Percentiles rank a stretch among this genome's conserved stretches.
phyloP scores from a whole-genome alignment of 2,329 filamentous ascomycete genomes.

The Alternaria longipes region DNA sequence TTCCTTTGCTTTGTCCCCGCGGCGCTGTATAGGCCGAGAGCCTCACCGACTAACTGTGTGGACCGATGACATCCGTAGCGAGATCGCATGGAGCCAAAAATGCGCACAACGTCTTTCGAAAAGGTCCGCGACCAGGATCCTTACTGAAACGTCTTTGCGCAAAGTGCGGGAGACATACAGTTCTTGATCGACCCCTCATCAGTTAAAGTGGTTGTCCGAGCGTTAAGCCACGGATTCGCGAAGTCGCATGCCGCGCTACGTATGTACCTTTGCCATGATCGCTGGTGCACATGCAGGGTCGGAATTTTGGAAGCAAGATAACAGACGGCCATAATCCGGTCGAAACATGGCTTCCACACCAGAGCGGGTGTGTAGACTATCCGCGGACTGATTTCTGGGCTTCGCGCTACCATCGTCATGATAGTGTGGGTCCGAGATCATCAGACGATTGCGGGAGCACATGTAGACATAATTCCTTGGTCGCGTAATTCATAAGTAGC shows the following conservation, averaged over 20 bases:
- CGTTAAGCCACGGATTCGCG: constrained; percentile 30
- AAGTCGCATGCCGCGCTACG: constrained; percentile 42
- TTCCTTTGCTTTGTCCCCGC: constrained; percentile 42
- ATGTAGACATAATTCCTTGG: constrained; percentile 13
- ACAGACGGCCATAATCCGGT: constrained; percentile 16
- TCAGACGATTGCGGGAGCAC: constrained; percentile 17
- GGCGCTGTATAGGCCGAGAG: constrained; percentile 31
- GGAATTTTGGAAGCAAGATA: constrained; percentile 19
- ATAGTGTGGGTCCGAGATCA: constrained; percentile 21
- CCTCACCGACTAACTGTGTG: constrained; percentile 44
- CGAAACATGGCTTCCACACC: constrained; percentile 4
- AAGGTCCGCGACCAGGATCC: constrained; percentile 32
- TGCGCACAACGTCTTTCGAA: constrained; percentile 27
- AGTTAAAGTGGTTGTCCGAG: constrained; percentile 37
- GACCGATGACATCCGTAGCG: constrained; percentile 40
- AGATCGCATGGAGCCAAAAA: constrained; percentile 29
- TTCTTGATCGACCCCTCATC: constrained; percentile 39
- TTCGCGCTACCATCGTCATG: constrained; percentile 24
- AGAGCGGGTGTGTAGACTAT: constrained; percentile 11
- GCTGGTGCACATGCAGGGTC: constrained; percentile 44
- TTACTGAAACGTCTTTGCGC: constrained; percentile 35
- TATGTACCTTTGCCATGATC: constrained; percentile 38
- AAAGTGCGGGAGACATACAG: constrained; percentile 36
- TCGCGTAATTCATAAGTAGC: constrained; percentile 18
- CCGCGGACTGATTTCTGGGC: constrained; percentile 17